Evolutionary conservation across 2,329 filamentous ascomycete species (phyloP).

Genomic region (Leptographium lundbergii): DNA sequence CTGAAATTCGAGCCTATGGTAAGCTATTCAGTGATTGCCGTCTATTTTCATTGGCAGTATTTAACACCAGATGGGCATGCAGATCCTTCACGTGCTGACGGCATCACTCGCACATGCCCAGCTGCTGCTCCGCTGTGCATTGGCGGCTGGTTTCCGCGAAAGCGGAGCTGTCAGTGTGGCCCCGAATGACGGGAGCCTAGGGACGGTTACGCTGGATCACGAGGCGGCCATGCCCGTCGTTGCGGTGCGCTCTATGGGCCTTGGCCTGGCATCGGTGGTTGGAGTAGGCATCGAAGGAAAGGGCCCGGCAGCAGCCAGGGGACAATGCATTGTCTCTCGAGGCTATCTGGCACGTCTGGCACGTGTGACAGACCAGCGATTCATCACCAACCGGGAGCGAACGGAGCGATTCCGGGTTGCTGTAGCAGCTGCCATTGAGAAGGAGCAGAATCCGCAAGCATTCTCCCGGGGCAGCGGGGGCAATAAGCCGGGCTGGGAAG

Average conservation of each 20-base stretch:
- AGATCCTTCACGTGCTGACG: constrained; percentile 84
- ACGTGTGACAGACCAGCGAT: constrained; percentile 60
- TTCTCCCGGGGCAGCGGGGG: not conserved
- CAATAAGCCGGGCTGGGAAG: constrained; percentile 34
- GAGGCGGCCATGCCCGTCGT: constrained; percentile 53
- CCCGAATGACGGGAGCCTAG: constrained; percentile 3
- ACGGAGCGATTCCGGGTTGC: constrained; percentile 51
- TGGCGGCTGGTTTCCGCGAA: constrained; percentile 79
- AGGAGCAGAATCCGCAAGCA: constrained; percentile 14
- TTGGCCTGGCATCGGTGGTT: constrained; percentile 71
- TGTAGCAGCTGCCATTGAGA: constrained; percentile 25
- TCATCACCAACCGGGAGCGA: constrained; percentile 53
- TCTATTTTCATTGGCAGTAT: not conserved
- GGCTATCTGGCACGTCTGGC: constrained; percentile 57
- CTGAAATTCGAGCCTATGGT: constrained; percentile 97
- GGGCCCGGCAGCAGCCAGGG: constrained; percentile 8
- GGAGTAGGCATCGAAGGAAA: constrained; percentile 29
- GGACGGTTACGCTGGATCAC: constrained; percentile 13
- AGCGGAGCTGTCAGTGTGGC: constrained; percentile 65
- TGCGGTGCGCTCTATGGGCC: constrained; percentile 70
- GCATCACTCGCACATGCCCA: constrained; percentile 66
- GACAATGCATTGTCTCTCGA: constrained; percentile 44
- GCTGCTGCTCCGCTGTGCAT: constrained; percentile 58
- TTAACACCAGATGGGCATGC: not conserved
- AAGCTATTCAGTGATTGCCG: constrained; percentile 19